phyloP scores from a whole-genome alignment of 192 early-diverging fungal species.

The Spizellomyces sp. region DNA sequence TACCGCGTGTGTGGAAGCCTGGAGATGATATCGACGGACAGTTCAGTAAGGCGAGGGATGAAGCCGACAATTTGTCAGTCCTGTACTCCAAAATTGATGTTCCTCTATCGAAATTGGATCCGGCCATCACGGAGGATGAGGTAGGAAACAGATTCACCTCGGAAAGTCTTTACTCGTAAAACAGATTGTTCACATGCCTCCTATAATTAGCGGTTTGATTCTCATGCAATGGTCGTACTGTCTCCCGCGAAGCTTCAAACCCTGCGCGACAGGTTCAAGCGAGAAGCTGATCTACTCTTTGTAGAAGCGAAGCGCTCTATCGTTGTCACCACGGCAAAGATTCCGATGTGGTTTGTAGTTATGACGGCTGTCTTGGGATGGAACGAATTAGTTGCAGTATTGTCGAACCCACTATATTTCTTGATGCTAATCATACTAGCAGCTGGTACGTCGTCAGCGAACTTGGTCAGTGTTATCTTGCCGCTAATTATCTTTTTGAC shows the following conservation, averaged over 20 bases:
- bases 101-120: constrained; percentile 33
- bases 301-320: constrained; percentile 95
- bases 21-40: constrained; percentile 91
- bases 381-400: constrained; percentile 90
- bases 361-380: constrained; percentile 84
- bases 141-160: constrained; percentile 15
- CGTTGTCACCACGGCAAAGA: constrained; percentile 79
- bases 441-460: constrained; percentile 22
- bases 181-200: background rate
- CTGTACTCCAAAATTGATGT: constrained; percentile 77
- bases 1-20: constrained; percentile 94
- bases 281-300: constrained; percentile 88
- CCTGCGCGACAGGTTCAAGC: constrained; percentile 78
- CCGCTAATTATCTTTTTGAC: constrained; percentile 12
- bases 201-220: constrained; percentile 37
- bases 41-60: constrained; percentile 73
- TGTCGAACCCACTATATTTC: constrained; percentile 86
- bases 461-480: background rate
- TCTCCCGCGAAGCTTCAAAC: constrained; percentile 39
- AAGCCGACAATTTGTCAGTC: constrained; percentile 64
- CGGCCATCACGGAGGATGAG: constrained; percentile 46
- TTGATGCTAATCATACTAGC: constrained; percentile 42
- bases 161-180: background rate
- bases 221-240: constrained; percentile 39
- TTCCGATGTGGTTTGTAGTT: constrained; percentile 85